Conservation (phyloP, 1,139 yeast genomes). For the Nakaseomyces kungkrabaensis region DNA sequence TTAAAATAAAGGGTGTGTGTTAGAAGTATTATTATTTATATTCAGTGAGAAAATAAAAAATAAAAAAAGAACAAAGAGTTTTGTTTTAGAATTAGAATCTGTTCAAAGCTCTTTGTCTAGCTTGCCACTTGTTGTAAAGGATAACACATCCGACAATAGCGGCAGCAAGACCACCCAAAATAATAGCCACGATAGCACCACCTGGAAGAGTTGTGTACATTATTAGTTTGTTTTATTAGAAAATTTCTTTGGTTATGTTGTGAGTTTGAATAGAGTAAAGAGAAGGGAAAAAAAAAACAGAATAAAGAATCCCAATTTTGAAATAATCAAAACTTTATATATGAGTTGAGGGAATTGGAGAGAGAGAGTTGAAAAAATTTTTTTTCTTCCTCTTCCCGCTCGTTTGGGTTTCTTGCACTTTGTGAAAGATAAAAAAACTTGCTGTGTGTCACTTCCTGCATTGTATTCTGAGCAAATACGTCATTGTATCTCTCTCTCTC, state of each 20-base stretch:
- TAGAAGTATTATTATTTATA: not conserved
- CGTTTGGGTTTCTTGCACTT: no score
- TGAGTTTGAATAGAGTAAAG: no score
- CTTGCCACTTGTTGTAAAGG: conserved; percentile 29
- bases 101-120: conserved; percentile 33
- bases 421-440: no score
- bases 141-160: conserved; percentile 28
- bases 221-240: conserved; percentile 2
- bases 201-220: conserved; percentile 37
- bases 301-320: not conserved
- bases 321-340: not conserved
- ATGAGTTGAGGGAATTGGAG: not conserved
- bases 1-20: no score
- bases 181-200: conserved; percentile 45
- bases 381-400: not conserved
- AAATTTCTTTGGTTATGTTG: no score
- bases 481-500: no score
- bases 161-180: conserved; percentile 38
- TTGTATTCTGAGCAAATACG: no score
- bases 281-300: not conserved
- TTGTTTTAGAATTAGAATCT: conserved; percentile 30
- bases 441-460: no score
- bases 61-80: no score
- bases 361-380: not conserved
- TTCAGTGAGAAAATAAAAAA: not conserved